Base-by-base conservation (phyloP, 1,284 basidiomycete genomes). In the Athelia sp. region DNA sequence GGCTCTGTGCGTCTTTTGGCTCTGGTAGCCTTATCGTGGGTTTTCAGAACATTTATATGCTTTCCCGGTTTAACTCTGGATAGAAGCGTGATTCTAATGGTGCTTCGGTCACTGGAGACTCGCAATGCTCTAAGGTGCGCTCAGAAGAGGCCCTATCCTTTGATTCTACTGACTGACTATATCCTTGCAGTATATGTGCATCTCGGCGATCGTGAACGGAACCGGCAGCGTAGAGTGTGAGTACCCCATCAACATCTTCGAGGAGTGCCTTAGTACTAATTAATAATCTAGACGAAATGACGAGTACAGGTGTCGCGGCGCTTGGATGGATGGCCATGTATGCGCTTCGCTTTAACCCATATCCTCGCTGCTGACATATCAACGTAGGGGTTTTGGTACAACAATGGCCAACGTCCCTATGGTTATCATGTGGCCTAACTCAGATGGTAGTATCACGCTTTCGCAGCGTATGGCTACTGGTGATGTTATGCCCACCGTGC, bases 381-480 rank as follows among this genome's bases (percentile, higher is more conserved):
- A 4, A 29, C 13, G 10, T 51, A 80, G 77, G 56, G 81, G 81
- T 2, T 82, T 81, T 56, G 81, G 81, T 9, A 57, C 53, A 1
- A 56, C 62, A 45, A 84, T 84, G 81, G 59, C 69, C 8, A 61
- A 71, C 52, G 68, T 74, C 10, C 75, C 79, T 0, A 80, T 85
- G 78, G 77, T 85, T 46, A 78, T 87, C 43, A 74, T 80, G 64
- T 87, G 84, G 84, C 66, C 76, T 6, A 81, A 82, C 57, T 61
- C 63, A 11, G 74, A 80, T 53, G 75, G 75, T 8, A 64, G 70
- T 2, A 67, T 81, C 40, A 82, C 79, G 10, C 63, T 86, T 24
- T 83, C 81, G 13, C 84, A 87, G 59, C 73, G 84, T 26, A 62
- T 62, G 21, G 76, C 84, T 0, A 50, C 67, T 2, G 55, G 56